phyloP scores from a whole-genome alignment of 2,329 filamentous ascomycete species.

The Xylariaceae sp. region DNA sequence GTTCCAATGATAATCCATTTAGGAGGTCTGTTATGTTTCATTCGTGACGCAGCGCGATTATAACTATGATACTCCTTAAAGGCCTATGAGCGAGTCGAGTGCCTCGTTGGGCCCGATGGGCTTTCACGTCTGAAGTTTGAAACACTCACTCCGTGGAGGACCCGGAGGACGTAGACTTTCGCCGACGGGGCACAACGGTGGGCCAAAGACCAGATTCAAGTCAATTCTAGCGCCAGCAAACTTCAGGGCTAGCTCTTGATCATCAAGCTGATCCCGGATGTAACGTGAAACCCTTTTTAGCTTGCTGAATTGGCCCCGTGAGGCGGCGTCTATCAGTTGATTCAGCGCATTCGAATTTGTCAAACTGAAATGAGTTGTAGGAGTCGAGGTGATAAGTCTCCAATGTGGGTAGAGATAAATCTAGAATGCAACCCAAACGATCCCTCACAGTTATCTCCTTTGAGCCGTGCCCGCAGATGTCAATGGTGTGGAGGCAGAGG shows the following conservation, averaged over 20 bases:
- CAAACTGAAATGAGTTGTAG: neutral
- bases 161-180: neutral
- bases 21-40: too few species aligned
- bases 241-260: neutral
- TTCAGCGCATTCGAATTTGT: neutral
- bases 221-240: neutral
- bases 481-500: neutral
- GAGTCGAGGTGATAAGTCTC: neutral
- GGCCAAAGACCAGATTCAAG: neutral
- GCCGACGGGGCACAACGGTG: neutral
- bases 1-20: too few species aligned
- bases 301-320: neutral
- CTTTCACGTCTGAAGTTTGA: neutral
- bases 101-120: too few species aligned
- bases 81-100: too few species aligned
- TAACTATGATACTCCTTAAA: too few species aligned
- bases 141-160: neutral
- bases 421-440: neutral
- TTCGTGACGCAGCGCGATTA: too few species aligned
- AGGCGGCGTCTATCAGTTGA: neutral
- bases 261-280: neutral
- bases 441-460: neutral
- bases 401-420: neutral
- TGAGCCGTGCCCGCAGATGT: neutral
- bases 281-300: neutral